A percentile compares a stretch with the other conserved stretches of the same genome.
Evolutionary conservation across 2,329 filamentous ascomycete genomes (phyloP).

Genomic region (Neocatenulostroma microsporum): DNA sequence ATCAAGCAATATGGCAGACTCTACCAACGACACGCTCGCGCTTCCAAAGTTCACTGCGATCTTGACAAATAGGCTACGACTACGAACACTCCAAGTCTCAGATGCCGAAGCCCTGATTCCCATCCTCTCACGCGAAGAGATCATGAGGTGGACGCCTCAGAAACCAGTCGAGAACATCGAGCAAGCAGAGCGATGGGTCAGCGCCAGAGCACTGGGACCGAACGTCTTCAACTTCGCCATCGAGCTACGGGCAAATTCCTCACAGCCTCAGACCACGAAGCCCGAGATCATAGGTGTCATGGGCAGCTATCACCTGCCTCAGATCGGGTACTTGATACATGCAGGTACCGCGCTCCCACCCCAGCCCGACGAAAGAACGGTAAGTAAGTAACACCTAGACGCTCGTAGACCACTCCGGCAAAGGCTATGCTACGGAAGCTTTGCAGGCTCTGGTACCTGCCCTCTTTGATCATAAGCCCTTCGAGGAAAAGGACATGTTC

Average conservation of each 20-base stretch:
- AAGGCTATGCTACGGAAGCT: conserved; percentile 39
- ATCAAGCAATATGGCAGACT: conserved; percentile 3
- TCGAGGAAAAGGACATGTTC: no score
- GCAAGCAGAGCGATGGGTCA: conserved; percentile 32
- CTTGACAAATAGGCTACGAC: conserved; percentile 46
- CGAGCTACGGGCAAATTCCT: conserved; percentile 42
- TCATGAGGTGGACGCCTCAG: conserved; percentile 52
- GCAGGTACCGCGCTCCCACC: conserved; percentile 17
- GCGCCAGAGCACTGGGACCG: conserved; percentile 27
- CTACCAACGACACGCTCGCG: neutral
- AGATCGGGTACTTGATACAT: conserved; percentile 39
- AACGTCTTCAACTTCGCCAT: conserved; percentile 53
- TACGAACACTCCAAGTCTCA: conserved; percentile 44
- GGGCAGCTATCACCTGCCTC: conserved; percentile 35
- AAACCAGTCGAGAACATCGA: conserved; percentile 11
- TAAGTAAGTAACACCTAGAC: neutral
- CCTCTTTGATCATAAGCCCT: conserved; percentile 33
- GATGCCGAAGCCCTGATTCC: conserved; percentile 46
- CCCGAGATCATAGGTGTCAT: conserved; percentile 43
- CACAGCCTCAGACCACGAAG: neutral
- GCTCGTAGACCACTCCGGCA: conserved; percentile 25
- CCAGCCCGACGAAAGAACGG: neutral
- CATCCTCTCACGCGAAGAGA: conserved; percentile 51
- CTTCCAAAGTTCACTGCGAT: neutral
- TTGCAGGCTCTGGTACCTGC: conserved; percentile 34